phyloP scores from a whole-genome alignment of 306 rosid genomes.

The Quercus rubra region DNA sequence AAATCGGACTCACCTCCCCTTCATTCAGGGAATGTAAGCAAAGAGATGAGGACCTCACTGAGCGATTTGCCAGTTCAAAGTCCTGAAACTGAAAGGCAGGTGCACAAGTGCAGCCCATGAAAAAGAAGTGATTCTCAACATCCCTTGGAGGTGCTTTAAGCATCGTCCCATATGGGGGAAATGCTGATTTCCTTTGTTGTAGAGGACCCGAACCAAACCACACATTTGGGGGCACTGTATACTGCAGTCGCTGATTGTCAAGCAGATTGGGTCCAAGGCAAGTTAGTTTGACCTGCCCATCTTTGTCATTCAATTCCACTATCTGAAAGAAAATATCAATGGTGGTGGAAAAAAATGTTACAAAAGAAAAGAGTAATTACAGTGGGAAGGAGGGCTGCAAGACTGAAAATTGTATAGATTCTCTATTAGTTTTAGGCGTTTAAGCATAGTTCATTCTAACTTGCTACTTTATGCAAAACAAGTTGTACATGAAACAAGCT shows the following conservation, averaged over 20 bases:
- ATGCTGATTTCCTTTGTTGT: conserved; percentile 53
- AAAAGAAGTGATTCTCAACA: conserved; percentile 55
- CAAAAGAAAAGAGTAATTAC: too few species aligned
- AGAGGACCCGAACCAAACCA: conserved; percentile 73
- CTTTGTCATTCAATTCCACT: conserved; percentile 61
- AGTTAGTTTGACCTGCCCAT: conserved; percentile 50
- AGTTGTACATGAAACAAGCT: too few species aligned
- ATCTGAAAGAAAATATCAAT: conserved; percentile 30
- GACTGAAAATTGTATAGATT: too few species aligned
- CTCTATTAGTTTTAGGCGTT: too few species aligned
- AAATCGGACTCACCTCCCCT: not conserved
- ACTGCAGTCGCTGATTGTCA: conserved; percentile 61
- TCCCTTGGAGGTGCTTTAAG: conserved; percentile 46
- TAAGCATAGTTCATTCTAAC: too few species aligned
- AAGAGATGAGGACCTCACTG: conserved; percentile 41
- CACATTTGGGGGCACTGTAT: conserved; percentile 70
- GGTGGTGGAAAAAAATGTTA: not conserved
- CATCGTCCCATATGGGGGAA: conserved; percentile 44
- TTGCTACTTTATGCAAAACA: too few species aligned
- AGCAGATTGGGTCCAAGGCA: conserved; percentile 60
- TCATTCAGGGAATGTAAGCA: conserved; percentile 53
- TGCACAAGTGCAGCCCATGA: conserved; percentile 90
- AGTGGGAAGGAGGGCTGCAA: not conserved
- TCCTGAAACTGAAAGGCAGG: conserved; percentile 86
- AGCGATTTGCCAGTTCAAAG: conserved; percentile 74